phyloP scores from a whole-genome alignment of 2,329 filamentous ascomycete species.

The Purpureocillium takamizusanense region DNA sequence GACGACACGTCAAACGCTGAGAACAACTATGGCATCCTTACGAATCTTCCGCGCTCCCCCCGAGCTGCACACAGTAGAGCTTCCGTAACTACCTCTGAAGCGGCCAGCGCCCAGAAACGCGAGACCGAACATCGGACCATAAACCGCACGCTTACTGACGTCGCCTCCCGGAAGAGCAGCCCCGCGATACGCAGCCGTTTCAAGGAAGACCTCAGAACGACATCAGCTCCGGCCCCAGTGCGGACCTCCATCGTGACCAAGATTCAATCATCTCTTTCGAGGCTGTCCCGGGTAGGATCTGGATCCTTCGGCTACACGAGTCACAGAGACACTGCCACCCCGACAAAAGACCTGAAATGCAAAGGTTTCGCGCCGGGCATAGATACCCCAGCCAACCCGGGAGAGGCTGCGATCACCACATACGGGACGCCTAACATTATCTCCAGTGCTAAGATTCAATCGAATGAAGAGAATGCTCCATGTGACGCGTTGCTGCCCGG shows the following conservation, averaged over 20 bases:
- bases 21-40: background rate
- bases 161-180: slow-evolving; percentile 17
- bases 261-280: slow-evolving; percentile 24
- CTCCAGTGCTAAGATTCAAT: too few species aligned
- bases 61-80: background rate
- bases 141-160: slow-evolving; percentile 29
- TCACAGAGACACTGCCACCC: background rate
- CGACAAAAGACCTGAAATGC: background rate
- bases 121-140: slow-evolving; percentile 29
- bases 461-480: too few species aligned
- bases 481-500: too few species aligned
- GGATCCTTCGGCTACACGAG: slow-evolving; percentile 1
- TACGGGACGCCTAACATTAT: too few species aligned
- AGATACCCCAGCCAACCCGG: too few species aligned
- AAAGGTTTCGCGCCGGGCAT: too few species aligned
- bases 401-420: too few species aligned
- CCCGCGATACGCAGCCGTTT: slow-evolving; percentile 28
- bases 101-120: slow-evolving; percentile 26
- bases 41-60: background rate
- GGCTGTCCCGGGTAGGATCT: slow-evolving; percentile 14
- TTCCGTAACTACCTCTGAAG: slow-evolving; percentile 21
- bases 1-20: slow-evolving; percentile 6
- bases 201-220: slow-evolving; percentile 25
- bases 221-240: slow-evolving; percentile 2
- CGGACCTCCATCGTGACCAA: slow-evolving; percentile 24